A percentile compares a stretch with the other conserved stretches of the same genome.
Conservation (phyloP, 805 yeast genomes). For the Brettanomyces bruxellensis region DNA sequence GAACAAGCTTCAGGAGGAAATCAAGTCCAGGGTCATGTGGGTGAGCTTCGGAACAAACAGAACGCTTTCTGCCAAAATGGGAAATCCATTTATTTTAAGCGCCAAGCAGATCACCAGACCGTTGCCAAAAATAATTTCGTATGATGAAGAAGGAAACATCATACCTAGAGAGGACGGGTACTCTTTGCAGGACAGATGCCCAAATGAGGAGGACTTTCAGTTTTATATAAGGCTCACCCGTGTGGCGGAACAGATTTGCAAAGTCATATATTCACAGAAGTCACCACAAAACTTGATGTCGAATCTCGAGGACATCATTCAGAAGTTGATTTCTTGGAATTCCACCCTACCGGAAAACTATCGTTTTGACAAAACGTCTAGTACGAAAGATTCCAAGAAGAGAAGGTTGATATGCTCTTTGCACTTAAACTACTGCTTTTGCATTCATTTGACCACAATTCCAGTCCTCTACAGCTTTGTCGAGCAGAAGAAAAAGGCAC, state of each 20-base stretch:
- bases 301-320: constrained; percentile 13
- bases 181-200: not conserved
- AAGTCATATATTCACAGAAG: constrained; percentile 12
- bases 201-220: constrained; percentile 9
- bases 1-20: constrained; percentile 4
- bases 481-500: constrained; percentile 9
- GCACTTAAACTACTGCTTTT: constrained; percentile 20
- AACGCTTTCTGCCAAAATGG: constrained; percentile 20
- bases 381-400: constrained; percentile 6
- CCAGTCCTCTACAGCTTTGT: constrained; percentile 19
- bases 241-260: constrained; percentile 16
- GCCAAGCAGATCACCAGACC: constrained; percentile 11
- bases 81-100: constrained; percentile 13
- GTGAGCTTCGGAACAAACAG: constrained; percentile 18
- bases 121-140: constrained; percentile 11
- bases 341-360: constrained; percentile 12
- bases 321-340: constrained; percentile 18
- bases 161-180: not conserved
- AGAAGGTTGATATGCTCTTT: constrained; percentile 16
- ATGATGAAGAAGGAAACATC: constrained; percentile 5
- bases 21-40: constrained; percentile 19
- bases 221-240: constrained; percentile 14
- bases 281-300: constrained; percentile 8
- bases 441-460: constrained; percentile 21
- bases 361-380: constrained; percentile 1